Base-by-base conservation (phyloP, 139 green algal genomes). In the Chlamydomonas applanata region DNA sequence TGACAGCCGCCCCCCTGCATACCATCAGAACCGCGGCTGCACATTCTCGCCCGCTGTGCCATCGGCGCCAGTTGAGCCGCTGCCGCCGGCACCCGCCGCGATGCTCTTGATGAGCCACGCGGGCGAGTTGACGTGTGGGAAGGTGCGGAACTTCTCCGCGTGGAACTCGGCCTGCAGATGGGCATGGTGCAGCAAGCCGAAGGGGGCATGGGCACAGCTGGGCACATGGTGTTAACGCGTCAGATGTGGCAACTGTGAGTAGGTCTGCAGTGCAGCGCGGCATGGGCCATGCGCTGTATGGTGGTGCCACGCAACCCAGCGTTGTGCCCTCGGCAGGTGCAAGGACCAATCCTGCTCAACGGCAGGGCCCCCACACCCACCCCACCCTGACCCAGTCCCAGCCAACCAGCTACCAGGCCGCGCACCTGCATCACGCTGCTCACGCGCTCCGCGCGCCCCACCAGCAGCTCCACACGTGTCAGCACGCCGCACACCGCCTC, bases 41-140 rank as follows among this genome's bases (percentile, higher is more conserved):
- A 19, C 25, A 4, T 20, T 36, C 60, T 20, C 11, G 11, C 54
- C 54, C 11, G 17, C 60, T 16, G 40, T 11, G 60, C 60, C 5
- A 5, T 4, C 14, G 60, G 27, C 29, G 25, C 30, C 17, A 34
- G 20, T 30, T 53, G 32, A 3, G n/a, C n/a, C n/a, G n/a, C n/a
- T n/a, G n/a, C n/a, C n/a, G n/a, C n/a, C n/a, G n/a, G n/a, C n/a
- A n/a, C n/a, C n/a, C n/a, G n/a, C n/a, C n/a, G 33, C 33, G 63
- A 71, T 25, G 63, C n/a, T 32, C 63, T 45, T 71, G 56, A 80
- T 80, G 24, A 80, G 66, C 66, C 66, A 80, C 25, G 66, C 74
- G 25, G 74, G 74, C 22, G 74, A 80, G 56, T 80, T 75, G 66
- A 80, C 74, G 30, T 80, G 74, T 33, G 74, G 74, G 74, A 75